Percentiles rank a stretch among this genome's conserved stretches.
These are phyloP conservation scores for Fusarium albidum DNA, from an alignment of 2,329 filamentous ascomycete genomes.

Conservation along the genomic window DNA sequence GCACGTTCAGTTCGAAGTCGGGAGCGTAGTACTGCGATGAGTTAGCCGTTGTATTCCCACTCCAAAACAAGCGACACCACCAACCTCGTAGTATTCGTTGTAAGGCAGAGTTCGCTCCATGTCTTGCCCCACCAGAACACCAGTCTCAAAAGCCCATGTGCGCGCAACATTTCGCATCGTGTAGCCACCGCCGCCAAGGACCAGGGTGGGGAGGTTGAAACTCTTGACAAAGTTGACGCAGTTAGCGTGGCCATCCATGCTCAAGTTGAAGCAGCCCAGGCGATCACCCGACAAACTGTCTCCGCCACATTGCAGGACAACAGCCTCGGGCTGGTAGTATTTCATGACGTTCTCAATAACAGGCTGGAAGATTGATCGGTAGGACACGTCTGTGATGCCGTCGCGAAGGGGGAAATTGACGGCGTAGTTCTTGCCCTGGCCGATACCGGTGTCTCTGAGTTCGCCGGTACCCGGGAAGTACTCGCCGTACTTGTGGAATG, in stretches of 20 bases:
- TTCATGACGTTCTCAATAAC: constrained; percentile 87
- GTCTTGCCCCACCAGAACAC: constrained; percentile 82
- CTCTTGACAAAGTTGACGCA: constrained; percentile 93
- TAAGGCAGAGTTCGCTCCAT: constrained; percentile 88
- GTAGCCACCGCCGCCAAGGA: constrained; percentile 95
- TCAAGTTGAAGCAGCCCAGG: constrained; percentile 95
- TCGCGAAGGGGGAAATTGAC: constrained; percentile 93
- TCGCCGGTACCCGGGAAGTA: constrained; percentile 95
- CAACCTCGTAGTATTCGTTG: constrained; percentile 91
- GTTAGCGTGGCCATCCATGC: constrained; percentile 94
- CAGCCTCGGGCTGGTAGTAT: constrained; percentile 87
- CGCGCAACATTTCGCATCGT: constrained; percentile 97
- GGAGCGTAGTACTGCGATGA: constrained; percentile 82
- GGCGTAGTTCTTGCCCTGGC: constrained; percentile 86
- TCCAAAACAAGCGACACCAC: constrained; percentile 40
- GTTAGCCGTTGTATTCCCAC: constrained; percentile 33
- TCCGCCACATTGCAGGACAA: constrained; percentile 95
- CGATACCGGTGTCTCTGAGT: constrained; percentile 85
- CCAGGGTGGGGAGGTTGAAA: constrained; percentile 84
- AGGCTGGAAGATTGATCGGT: constrained; percentile 91
- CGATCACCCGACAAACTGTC: constrained; percentile 95
- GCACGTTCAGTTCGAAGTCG: constrained; percentile 90
- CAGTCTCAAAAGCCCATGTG: constrained; percentile 97
- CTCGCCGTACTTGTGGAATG: constrained; percentile 96
- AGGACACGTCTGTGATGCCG: constrained; percentile 88